Evolutionary conservation across 768 basidiomycete species (phyloP).

Genomic region (Boletus coccyginus): DNA sequence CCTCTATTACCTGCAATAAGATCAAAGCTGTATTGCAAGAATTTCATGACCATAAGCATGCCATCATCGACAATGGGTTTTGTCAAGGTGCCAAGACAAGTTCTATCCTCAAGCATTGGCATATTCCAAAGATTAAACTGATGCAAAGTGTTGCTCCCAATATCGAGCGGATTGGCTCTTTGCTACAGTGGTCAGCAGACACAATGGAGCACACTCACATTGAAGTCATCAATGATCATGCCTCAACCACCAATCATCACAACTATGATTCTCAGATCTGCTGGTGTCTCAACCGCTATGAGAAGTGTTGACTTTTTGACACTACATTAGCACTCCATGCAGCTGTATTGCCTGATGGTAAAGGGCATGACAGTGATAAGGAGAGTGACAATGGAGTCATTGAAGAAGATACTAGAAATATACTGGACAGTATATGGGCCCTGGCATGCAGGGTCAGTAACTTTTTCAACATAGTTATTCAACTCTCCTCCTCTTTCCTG

Average conservation of each 20-base stretch:
- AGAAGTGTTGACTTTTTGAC: background rate
- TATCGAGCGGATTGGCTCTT: background rate
- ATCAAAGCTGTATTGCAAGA: slow-evolving; percentile 22
- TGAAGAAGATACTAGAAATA: too few relatives aligned
- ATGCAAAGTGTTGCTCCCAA: background rate
- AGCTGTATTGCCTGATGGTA: too few relatives aligned
- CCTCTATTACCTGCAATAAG: slow-evolving; percentile 11
- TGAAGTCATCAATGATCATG: too few relatives aligned
- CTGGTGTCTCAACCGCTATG: background rate
- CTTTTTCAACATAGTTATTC: background rate
- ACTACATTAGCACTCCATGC: background rate
- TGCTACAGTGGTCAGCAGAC: slow-evolving; percentile 1
- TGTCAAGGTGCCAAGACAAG: slow-evolving; percentile 13
- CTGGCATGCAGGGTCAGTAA: background rate
- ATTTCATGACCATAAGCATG: slow-evolving; percentile 37
- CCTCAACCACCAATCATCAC: too few relatives aligned
- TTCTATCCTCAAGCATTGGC: slow-evolving; percentile 31
- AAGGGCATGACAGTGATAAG: too few relatives aligned
- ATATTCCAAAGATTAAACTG: slow-evolving; percentile 36
- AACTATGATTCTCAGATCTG: background rate
- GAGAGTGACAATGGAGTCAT: too few relatives aligned
- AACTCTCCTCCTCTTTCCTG: background rate
- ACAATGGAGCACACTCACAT: background rate
- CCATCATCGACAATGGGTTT: slow-evolving; percentile 31
- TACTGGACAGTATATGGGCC: background rate